These are phyloP conservation scores for Lipomyces kockii DNA, from an alignment of 805 yeast species.

Conservation along the genomic window DNA sequence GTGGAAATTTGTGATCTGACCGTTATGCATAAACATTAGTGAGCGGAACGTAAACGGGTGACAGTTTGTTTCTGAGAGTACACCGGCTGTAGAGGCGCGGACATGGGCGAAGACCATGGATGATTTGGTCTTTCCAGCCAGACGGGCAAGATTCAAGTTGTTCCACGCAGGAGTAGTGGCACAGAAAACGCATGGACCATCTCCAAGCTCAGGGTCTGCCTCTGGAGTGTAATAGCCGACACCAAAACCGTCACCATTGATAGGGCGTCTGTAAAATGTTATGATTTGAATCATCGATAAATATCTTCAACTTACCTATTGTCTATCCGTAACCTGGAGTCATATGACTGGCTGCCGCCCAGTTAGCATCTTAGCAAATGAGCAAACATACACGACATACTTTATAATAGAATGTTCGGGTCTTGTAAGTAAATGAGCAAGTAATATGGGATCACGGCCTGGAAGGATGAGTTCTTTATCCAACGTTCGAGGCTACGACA, in stretches of 20 bases:
- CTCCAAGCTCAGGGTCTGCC: constrained; percentile 54
- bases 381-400: constrained; percentile 37
- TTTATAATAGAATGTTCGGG: constrained; percentile 98
- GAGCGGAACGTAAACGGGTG: constrained; percentile 91
- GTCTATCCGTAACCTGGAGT: constrained; percentile 84
- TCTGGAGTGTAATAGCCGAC: constrained; percentile 85
- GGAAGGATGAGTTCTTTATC: neutral
- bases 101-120: constrained; percentile 91
- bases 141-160: constrained; percentile 81
- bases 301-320: constrained; percentile 45
- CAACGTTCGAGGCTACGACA: neutral
- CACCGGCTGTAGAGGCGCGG: constrained; percentile 94
- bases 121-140: constrained; percentile 87
- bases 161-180: constrained; percentile 99
- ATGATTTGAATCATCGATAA: neutral
- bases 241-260: constrained; percentile 98
- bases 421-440: constrained; percentile 84
- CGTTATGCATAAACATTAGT: constrained; percentile 97
- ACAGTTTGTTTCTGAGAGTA: constrained; percentile 90
- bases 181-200: constrained; percentile 88
- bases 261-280: constrained; percentile 64
- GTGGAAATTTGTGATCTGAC: constrained; percentile 70
- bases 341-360: constrained; percentile 72
- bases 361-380: constrained; percentile 9
- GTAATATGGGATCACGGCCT: constrained; percentile 84